These are phyloP conservation scores for Paralagenidium karlingii DNA, from an alignment of 352 stramenopile genomes.

Conservation along the genomic window DNA sequence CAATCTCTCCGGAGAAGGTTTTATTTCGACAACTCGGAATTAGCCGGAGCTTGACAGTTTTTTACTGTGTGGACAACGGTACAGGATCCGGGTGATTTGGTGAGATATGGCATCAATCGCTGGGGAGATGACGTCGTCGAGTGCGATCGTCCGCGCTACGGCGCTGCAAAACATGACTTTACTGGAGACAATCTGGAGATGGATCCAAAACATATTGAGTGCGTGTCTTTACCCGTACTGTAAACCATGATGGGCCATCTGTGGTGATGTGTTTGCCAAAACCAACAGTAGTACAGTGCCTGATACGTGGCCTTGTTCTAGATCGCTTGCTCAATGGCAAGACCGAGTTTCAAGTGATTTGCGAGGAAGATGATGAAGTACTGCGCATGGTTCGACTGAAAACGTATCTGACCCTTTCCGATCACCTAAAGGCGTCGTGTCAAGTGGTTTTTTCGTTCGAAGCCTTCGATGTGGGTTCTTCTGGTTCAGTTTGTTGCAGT, in stretches of 20 bases:
- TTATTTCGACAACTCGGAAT: too few relatives aligned
- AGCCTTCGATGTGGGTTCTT: slow-evolving; percentile 42
- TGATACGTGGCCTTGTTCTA: slow-evolving; percentile 9
- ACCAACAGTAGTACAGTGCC: too few relatives aligned
- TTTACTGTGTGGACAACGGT: too few relatives aligned
- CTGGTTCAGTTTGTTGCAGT: too few relatives aligned
- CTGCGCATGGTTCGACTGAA: slow-evolving; percentile 57
- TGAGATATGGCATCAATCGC: too few relatives aligned
- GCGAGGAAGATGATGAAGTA: slow-evolving; percentile 37
- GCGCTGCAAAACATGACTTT: slow-evolving; percentile 37
- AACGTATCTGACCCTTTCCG: slow-evolving; percentile 51
- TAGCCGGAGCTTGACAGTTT: too few relatives aligned
- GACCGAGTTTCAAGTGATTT: slow-evolving; percentile 68
- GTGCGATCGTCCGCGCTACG: slow-evolving; percentile 36
- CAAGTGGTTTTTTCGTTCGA: slow-evolving; percentile 74
- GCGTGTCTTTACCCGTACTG: slow-evolving; percentile 1
- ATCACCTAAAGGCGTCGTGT: slow-evolving; percentile 42
- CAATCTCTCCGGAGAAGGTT: too few relatives aligned
- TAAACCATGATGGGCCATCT: too few relatives aligned
- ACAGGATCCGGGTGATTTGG: too few relatives aligned
- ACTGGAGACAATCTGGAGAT: slow-evolving; percentile 48
- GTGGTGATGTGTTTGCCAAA: too few relatives aligned
- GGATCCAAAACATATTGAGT: slow-evolving; percentile 52
- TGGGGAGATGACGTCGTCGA: slow-evolving; percentile 36
- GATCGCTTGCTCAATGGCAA: slow-evolving; percentile 45